Conservation (phyloP, 169 alveolate species). For the Eimeria tenella region DNA sequence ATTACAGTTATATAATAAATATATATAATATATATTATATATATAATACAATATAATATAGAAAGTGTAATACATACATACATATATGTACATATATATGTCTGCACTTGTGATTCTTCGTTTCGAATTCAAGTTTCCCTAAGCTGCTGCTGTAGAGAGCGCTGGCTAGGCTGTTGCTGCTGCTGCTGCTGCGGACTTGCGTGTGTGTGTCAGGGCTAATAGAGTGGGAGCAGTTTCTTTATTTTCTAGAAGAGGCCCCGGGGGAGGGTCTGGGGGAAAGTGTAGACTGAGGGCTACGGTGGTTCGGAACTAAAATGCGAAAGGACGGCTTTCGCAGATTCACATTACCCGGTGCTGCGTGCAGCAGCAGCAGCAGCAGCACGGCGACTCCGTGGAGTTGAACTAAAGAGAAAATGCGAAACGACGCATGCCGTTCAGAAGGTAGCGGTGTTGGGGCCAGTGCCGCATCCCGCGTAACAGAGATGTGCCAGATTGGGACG, state of each 20-base stretch:
- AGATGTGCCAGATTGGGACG: background rate
- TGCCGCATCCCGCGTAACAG: background rate
- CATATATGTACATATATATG: no score
- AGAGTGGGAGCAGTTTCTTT: slow-evolving; percentile 67
- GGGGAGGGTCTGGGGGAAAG: slow-evolving; percentile 1
- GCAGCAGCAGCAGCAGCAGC: background rate
- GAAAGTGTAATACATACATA: no score
- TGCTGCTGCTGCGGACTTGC: background rate
- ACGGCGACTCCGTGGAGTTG: background rate
- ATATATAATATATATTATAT: no score
- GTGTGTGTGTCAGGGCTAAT: slow-evolving; percentile 47
- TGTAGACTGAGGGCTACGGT: background rate
- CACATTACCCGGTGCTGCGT: background rate
- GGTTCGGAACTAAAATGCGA: background rate
- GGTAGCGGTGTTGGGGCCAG: slow-evolving; percentile 33
- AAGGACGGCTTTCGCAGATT: background rate
- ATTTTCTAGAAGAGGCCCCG: slow-evolving; percentile 55
- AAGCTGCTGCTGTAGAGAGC: no score
- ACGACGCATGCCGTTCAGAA: background rate
- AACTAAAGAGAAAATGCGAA: background rate
- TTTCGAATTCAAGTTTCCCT: no score
- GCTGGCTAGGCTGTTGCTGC: background rate
- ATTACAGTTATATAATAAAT: no score
- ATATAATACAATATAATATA: no score
- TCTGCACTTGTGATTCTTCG: no score